phyloP scores from a whole-genome alignment of 2,329 filamentous ascomycete species.

The Amauroascus verrucosus region DNA sequence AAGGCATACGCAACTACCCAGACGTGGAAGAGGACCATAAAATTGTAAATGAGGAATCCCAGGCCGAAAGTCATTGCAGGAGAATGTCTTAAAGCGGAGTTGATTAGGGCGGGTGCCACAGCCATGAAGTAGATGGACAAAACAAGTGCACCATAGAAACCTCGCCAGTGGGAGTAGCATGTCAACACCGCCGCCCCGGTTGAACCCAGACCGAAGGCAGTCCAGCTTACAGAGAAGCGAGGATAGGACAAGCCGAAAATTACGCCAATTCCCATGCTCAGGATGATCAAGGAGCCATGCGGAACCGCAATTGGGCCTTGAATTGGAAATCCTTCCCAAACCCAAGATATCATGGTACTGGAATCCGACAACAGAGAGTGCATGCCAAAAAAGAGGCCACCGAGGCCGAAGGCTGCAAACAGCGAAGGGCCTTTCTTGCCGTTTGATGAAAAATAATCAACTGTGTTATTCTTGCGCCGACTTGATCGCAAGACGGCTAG shows the following conservation, averaged over 20 bases:
- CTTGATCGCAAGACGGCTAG: conserved; percentile 68
- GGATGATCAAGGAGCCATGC: conserved; percentile 79
- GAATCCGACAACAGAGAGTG: conserved; percentile 92
- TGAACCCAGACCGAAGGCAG: conserved; percentile 65
- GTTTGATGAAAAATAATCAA: conserved; percentile 42
- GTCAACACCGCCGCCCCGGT: conserved; percentile 71
- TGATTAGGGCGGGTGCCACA: conserved; percentile 62
- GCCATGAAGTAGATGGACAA: conserved; percentile 74
- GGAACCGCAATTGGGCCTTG: conserved; percentile 77
- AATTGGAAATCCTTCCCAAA: conserved; percentile 91
- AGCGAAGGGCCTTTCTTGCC: conserved; percentile 56
- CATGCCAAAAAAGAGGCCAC: conserved; percentile 74
- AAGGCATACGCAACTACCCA: conserved; percentile 99
- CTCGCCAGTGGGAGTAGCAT: conserved; percentile 68
- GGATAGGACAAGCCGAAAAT: conserved; percentile 66
- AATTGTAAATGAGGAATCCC: conserved; percentile 84
- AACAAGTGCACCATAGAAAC: conserved; percentile 72
- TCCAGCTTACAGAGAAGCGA: conserved; percentile 63
- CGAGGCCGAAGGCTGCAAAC: conserved; percentile 67
- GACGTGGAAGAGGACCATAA: conserved; percentile 92
- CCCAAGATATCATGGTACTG: conserved; percentile 98
- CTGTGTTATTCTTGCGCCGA: conserved; percentile 47
- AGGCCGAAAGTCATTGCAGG: conserved; percentile 75
- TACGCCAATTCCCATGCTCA: conserved; percentile 76
- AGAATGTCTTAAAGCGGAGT: conserved; percentile 62